Base-by-base conservation (phyloP, 2,329 filamentous ascomycete species). In the Pestalotiopsis sp. region DNA sequence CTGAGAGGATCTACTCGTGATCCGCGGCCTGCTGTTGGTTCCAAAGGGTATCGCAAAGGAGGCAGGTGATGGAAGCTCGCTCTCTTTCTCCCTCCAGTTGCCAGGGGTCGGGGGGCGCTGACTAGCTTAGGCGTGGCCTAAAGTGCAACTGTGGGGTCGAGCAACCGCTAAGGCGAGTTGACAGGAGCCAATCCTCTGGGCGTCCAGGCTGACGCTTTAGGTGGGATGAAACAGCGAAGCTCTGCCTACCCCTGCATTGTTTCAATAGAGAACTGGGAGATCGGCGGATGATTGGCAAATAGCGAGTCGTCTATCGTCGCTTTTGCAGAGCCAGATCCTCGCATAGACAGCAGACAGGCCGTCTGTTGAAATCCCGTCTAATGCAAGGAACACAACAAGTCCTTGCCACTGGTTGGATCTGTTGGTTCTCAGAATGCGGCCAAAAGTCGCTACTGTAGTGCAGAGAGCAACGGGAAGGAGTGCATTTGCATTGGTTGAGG, bases 161-260 rank as follows among this genome's bases (percentile, higher is more conserved):
- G 7, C 20, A 45, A 25, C 63, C 39, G 63, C 63, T 65, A n/a
- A 65, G 27, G 45, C 13, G 45, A 27, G 12, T 38, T 56, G 63
- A 56, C 63, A 49, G 63, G 20, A 65, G 63, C 63, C 63, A 65
- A 65, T 65, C 63, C 39, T 57, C 63, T 65, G 52, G 49, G 63
- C 63, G 36, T 38, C 25, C 9, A 31, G 20, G 20, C 39, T 25
- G 56, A 25, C 52, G 23, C 41, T 25, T 38, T 38, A 7, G 14
- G 49, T 3, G 12, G 36, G 25, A 49, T 65, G 63, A 65, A 65
- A 65, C 63, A 57, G 17, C 36, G 9, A 58, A 31, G 36, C 36
- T 60, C 25, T 65, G 64, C 20, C 17, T 25, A 14, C 52, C 65
- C 27, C 41, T 38, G 31, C 57, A 14, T 64, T 64, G 61, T 64